These are phyloP conservation scores for Cylindrodendrum hubeiense DNA, from an alignment of 2,329 filamentous ascomycete species.

Conservation along the genomic window DNA sequence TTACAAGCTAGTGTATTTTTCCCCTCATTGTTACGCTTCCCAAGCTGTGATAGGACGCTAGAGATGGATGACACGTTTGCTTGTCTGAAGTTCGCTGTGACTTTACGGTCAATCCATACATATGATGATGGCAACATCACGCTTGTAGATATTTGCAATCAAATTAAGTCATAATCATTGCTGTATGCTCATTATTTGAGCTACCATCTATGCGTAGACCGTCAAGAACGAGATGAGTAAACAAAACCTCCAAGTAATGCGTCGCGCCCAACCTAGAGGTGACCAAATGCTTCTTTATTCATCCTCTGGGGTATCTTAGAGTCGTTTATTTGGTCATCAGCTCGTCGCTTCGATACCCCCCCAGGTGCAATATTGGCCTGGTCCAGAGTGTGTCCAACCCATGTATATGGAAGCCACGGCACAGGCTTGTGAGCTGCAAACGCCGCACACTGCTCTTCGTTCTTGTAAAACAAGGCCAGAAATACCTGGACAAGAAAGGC, in stretches of 20 bases:
- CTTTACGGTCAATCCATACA: background rate
- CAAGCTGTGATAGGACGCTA: background rate
- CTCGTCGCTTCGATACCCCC: slow-evolving; percentile 2
- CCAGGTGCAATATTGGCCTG: slow-evolving; percentile 31
- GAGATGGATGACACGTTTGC: background rate
- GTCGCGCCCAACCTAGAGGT: background rate
- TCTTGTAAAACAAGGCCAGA: slow-evolving; percentile 29
- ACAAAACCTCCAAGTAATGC: background rate
- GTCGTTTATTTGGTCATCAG: slow-evolving; percentile 26
- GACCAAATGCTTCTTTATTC: slow-evolving; percentile 19
- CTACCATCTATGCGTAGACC: too few relatives aligned
- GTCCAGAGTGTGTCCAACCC: slow-evolving; percentile 35
- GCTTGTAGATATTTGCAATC: too few relatives aligned
- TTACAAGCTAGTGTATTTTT: background rate
- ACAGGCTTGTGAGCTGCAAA: slow-evolving; percentile 19
- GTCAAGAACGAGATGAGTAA: background rate
- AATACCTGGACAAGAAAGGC: slow-evolving; percentile 28
- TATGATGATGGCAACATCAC: background rate
- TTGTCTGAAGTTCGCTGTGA: background rate
- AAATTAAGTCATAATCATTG: background rate
- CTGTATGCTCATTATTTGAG: background rate
- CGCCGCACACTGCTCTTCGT: slow-evolving; percentile 8
- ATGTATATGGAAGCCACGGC: slow-evolving; percentile 33
- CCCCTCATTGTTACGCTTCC: slow-evolving; percentile 2
- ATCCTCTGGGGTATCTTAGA: slow-evolving; percentile 25